Percentiles rank a stretch among this genome's conserved stretches.
phyloP scores from a whole-genome alignment of 2,329 filamentous ascomycete species.

The Dactylellina sp. region DNA sequence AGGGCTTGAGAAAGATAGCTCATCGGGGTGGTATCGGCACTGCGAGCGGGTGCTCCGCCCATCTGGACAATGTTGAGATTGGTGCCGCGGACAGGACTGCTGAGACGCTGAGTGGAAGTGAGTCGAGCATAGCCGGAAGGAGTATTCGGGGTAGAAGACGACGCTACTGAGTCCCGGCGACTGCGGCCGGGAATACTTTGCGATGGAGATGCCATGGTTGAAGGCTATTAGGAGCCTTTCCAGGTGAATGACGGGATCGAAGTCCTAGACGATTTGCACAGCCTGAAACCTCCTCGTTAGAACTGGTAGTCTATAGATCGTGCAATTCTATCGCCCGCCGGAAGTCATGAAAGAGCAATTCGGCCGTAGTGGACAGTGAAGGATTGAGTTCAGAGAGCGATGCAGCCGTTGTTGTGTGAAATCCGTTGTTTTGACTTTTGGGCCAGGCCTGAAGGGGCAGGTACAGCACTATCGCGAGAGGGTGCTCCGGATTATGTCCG shows the following conservation, averaged over 20 bases:
- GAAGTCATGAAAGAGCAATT: conserved; percentile 50
- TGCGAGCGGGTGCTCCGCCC: conserved; percentile 29
- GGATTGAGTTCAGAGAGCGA: conserved; percentile 8
- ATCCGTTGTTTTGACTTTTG: conserved; percentile 20
- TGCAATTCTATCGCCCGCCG: conserved; percentile 19
- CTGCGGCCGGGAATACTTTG: conserved; percentile 43
- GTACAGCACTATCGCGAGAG: conserved; percentile 24
- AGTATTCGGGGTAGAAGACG: conserved; percentile 29
- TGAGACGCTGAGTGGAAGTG: conserved; percentile 41
- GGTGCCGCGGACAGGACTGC: conserved; percentile 45
- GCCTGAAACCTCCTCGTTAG: neutral
- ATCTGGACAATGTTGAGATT: conserved; percentile 50
- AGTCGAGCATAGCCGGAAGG: conserved; percentile 40
- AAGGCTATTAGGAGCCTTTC: conserved; percentile 2
- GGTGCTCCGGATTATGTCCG: neutral
- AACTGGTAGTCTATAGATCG: neutral
- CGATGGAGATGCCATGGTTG: conserved; percentile 48
- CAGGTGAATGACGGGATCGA: conserved; percentile 1
- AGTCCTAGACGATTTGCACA: neutral
- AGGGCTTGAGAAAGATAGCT: conserved; percentile 81
- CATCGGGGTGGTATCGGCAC: conserved; percentile 33
- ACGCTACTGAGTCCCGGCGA: conserved; percentile 43
- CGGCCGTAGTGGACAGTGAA: conserved; percentile 21
- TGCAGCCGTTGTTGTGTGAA: conserved; percentile 1
- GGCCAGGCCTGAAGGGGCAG: conserved; percentile 25